Conservation (phyloP, 1,284 basidiomycete species). For the Crepidotus sp. region DNA sequence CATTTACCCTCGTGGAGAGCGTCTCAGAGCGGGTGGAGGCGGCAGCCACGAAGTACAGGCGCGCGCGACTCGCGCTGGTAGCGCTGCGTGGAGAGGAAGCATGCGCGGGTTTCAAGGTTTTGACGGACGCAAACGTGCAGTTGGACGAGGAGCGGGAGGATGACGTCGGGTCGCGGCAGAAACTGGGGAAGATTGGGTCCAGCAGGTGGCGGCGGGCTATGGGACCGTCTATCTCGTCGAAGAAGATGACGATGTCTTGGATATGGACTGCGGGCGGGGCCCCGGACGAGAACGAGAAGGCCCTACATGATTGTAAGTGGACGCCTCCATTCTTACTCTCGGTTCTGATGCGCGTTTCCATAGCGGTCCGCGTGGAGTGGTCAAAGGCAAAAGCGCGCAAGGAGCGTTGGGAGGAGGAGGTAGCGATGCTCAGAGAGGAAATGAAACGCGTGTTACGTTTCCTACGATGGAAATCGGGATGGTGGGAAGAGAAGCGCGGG, state of each 20-base stretch:
- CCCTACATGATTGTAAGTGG: conserved; percentile 1
- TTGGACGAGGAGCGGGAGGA: background rate
- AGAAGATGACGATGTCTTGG: conserved; percentile 4
- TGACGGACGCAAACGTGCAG: background rate
- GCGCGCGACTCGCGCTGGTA: background rate
- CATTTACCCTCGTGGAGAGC: conserved; percentile 2
- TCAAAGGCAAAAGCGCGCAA: conserved; percentile 2
- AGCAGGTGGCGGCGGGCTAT: background rate
- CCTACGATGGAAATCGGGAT: background rate
- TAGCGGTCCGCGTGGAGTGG: conserved; percentile 8
- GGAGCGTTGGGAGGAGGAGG: conserved; percentile 7
- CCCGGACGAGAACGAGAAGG: background rate
- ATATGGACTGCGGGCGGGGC: conserved; percentile 7
- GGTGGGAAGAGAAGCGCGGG: background rate
- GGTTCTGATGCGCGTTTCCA: background rate
- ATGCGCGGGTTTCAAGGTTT: background rate
- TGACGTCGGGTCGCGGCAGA: background rate
- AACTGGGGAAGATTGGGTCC: background rate
- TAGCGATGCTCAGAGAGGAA: conserved; percentile 5
- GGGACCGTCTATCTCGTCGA: background rate
- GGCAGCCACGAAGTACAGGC: background rate
- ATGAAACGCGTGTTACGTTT: conserved; percentile 3
- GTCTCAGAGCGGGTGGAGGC: background rate
- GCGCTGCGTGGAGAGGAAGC: background rate
- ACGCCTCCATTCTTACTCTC: too few species aligned